Conservation (phyloP, 1,284 basidiomycete species). For the Fomitiporia mediterranea region DNA sequence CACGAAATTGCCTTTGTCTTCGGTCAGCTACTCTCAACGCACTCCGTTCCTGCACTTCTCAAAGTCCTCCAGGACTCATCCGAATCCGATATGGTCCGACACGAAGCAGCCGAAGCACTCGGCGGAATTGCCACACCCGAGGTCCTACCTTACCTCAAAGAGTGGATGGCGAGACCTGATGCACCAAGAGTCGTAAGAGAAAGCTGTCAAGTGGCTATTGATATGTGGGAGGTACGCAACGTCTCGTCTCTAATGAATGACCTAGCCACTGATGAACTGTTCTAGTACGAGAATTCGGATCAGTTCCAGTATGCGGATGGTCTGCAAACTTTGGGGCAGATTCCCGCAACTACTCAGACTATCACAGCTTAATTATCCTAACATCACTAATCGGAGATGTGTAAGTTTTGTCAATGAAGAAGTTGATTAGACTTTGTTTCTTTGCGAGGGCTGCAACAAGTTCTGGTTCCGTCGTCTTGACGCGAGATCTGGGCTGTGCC, state of each 20-base stretch:
- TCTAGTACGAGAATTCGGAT: constrained; percentile 82
- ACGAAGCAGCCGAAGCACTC: constrained; percentile 97
- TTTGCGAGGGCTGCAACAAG: no score
- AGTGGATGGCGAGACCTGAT: constrained; percentile 77
- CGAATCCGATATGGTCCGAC: constrained; percentile 97
- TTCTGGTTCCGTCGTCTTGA: no score
- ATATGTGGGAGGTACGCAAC: constrained; percentile 86
- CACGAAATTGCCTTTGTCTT: constrained; percentile 99
- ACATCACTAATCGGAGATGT: no score
- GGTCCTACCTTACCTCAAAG: constrained; percentile 80
- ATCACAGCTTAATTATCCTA: constrained; percentile 8
- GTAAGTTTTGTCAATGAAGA: no score
- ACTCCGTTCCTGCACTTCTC: constrained; percentile 85
- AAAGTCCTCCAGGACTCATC: constrained; percentile 65
- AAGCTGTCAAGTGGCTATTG: constrained; percentile 94
- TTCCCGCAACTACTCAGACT: not conserved
- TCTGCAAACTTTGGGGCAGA: constrained; percentile 26
- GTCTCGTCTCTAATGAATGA: not conserved
- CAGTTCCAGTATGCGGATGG: constrained; percentile 84
- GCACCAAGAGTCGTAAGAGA: constrained; percentile 90
- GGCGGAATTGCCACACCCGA: constrained; percentile 94
- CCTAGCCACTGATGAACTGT: not conserved
- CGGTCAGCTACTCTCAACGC: constrained; percentile 88
- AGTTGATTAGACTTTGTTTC: no score
- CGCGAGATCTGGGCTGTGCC: no score